Evolutionary conservation across 192 early-diverging fungal genomes (phyloP), one percentile per base, ranked within the genome.

Genomic region (Phlyctochytrium arcticum): DNA sequence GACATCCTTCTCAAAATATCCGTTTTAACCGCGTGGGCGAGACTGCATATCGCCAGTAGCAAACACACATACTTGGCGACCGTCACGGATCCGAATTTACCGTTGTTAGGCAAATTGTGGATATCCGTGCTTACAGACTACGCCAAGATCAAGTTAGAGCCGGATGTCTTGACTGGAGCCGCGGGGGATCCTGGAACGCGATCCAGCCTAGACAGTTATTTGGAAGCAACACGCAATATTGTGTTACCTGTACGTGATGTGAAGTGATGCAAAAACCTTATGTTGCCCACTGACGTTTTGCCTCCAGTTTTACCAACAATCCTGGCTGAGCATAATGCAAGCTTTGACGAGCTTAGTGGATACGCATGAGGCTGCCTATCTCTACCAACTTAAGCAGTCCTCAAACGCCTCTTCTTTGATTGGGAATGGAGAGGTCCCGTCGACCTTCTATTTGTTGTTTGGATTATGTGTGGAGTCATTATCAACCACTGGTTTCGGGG

Each of bases 11-110:
- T 94, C 49, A 80, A 83, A 48, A 70, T 92, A 30, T 84, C 92
- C 3, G 82, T 91, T 0, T 65, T 92, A 6, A 85, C 85, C 34
- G 87, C 91, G 12, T 94, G 90, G 90, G 90, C 92, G 6, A 85
- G 87, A 54, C 67, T 94, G 10, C 84, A 88, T 60, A 77, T 83
- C 6, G 82, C 90, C 6, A 85, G 80, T 48, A 71, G 77, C 10
- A 82, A 79, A 46, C 85, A 85, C 42, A 64, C 74, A 12, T 89
- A 88, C 31, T 59, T 90, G 57, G 65, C 65, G 4, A 72, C 74
- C n/a, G 81, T 93, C 5, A 62, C 90, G 5, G 58, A 80, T 65
- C 90, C 88, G 57, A 62, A 55, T 42, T 42, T 74, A 27, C 62
- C 67, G 3, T 24, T 31, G 5, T 49, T 65, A 54, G 78, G 80